phyloP scores from a whole-genome alignment of 2,329 filamentous ascomycete species.

The Graphiopsis chlorocephala region DNA sequence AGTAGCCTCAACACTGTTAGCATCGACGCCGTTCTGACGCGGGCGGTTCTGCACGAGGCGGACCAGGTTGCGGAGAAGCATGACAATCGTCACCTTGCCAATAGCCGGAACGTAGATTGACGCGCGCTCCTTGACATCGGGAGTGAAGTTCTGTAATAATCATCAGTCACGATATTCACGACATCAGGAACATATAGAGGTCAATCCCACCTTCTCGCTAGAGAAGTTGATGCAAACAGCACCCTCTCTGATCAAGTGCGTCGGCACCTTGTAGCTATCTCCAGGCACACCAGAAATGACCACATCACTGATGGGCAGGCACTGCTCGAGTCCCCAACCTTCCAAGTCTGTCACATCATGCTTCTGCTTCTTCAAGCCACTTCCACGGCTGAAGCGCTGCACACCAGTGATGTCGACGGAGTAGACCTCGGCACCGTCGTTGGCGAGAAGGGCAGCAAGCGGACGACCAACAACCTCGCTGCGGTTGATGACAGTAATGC shows the following conservation, averaged over 20 bases:
- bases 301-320: constrained; percentile 84
- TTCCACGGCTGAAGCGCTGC: constrained; percentile 86
- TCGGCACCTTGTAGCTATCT: constrained; percentile 85
- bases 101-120: constrained; percentile 96
- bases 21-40: not conserved
- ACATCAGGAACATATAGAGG: not conserved
- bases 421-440: constrained; percentile 94
- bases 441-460: constrained; percentile 86
- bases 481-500: constrained; percentile 93
- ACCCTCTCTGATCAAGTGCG: constrained; percentile 77
- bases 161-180: constrained; percentile 9
- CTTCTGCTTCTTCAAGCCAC: constrained; percentile 77
- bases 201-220: constrained; percentile 65
- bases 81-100: constrained; percentile 94
- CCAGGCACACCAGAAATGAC: constrained; percentile 90
- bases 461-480: constrained; percentile 94
- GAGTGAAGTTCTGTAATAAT: constrained; percentile 69
- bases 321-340: constrained; percentile 75
- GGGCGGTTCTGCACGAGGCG: constrained; percentile 46
- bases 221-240: constrained; percentile 99
- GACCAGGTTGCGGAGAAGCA: constrained; percentile 83
- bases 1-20: not conserved
- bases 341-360: constrained; percentile 86
- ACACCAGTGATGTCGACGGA: constrained; percentile 90
- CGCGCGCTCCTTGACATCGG: constrained; percentile 89